Evolutionary conservation across 2,329 filamentous ascomycete genomes (phyloP).

Genomic region (Verticillium isaacii): DNA sequence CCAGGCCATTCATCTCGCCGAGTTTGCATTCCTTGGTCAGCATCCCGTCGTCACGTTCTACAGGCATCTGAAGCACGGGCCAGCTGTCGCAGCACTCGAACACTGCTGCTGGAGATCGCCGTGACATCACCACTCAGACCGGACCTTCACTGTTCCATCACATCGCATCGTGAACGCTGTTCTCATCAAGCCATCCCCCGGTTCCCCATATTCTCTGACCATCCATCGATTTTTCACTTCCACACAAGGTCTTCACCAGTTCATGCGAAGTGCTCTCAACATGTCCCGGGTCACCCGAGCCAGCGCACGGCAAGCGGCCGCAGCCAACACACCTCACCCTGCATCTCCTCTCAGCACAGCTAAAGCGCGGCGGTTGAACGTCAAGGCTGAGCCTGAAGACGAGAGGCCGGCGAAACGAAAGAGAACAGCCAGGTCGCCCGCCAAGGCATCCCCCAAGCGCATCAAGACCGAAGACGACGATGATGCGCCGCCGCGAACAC

Average conservation of each 20-base stretch:
- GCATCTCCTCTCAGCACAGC: background rate
- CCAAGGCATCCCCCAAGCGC: constrained; percentile 6
- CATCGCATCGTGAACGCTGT: background rate
- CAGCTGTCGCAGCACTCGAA: background rate
- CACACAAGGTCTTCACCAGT: background rate
- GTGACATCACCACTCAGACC: constrained; percentile 1
- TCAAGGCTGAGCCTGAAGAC: background rate
- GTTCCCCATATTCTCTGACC: background rate
- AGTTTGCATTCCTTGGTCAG: background rate
- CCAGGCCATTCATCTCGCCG: background rate
- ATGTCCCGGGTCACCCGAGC: constrained; percentile 13
- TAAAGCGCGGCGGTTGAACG: background rate
- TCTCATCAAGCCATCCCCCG: background rate
- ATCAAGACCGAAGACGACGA: constrained; percentile 12
- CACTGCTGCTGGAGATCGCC: background rate
- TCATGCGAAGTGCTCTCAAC: background rate
- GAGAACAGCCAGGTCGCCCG: background rate
- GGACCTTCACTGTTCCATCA: background rate
- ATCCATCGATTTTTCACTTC: background rate
- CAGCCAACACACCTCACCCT: background rate
- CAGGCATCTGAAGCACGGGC: background rate
- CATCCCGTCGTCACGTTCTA: background rate
- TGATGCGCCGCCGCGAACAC: background rate
- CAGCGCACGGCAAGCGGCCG: constrained; percentile 7
- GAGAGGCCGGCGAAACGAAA: constrained; percentile 8